Evolutionary conservation across 768 basidiomycete genomes (phyloP).

Genomic region (Podaxis rugospora): DNA sequence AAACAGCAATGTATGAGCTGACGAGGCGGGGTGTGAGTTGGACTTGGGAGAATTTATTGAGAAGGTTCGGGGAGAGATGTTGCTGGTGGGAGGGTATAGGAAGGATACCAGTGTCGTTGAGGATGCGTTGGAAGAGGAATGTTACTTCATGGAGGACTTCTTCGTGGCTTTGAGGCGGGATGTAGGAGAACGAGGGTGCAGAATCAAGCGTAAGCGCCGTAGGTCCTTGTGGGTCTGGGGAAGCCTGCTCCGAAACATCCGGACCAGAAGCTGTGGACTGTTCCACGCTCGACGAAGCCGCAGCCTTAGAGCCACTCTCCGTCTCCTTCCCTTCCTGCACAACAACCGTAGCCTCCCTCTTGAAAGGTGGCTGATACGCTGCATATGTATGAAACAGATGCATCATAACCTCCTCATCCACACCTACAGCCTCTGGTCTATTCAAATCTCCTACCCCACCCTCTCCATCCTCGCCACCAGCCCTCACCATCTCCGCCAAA

Average conservation of each 20-base stretch:
- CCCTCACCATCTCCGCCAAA: slow-evolving; percentile 73
- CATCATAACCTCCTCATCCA: slow-evolving; percentile 70
- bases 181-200: slow-evolving; percentile 37
- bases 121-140: slow-evolving; percentile 59
- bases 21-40: slow-evolving; percentile 56
- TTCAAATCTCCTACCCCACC: not conserved
- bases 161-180: slow-evolving; percentile 68
- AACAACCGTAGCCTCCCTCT: slow-evolving; percentile 42
- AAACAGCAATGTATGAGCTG: slow-evolving; percentile 79
- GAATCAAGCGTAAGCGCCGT: slow-evolving; percentile 9
- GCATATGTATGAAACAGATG: slow-evolving; percentile 89
- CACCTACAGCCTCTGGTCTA: slow-evolving; percentile 23
- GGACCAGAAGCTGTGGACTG: not conserved
- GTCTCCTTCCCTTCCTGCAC: slow-evolving; percentile 22
- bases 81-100: not conserved
- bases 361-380: slow-evolving; percentile 70
- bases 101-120: slow-evolving; percentile 23
- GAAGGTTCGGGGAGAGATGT: slow-evolving; percentile 10
- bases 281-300: not conserved
- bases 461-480: slow-evolving; percentile 20
- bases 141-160: slow-evolving; percentile 70
- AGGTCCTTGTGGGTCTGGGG: not conserved
- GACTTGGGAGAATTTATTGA: slow-evolving; percentile 52
- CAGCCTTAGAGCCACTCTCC: not conserved
- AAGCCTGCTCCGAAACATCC: not conserved